Conservation (phyloP, 225 moss, liverwort and hornwort genomes). For the Sphagnum contortum region DNA sequence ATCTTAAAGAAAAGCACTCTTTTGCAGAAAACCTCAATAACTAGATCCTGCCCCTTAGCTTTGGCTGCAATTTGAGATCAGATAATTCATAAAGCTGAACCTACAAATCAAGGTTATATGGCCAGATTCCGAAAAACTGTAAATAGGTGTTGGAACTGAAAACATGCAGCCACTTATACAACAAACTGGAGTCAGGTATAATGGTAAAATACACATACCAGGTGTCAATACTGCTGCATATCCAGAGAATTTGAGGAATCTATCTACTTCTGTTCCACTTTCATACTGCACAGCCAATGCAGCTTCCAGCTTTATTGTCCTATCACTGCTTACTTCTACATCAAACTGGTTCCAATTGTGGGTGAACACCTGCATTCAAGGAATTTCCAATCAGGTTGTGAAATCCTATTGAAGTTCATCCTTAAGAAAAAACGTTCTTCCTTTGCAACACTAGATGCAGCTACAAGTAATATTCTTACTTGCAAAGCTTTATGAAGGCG, state of each 20-base stretch:
- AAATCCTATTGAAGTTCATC: no score
- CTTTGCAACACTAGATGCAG: no score
- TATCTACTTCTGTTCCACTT: slow-evolving; percentile 39
- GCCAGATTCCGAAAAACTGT: no score
- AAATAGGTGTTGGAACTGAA: no score
- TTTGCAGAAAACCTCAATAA: neutral
- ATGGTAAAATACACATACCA: slow-evolving; percentile 19
- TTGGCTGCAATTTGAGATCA: no score
- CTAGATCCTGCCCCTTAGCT: no score
- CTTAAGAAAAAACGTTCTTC: no score
- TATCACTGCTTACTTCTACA: slow-evolving; percentile 20
- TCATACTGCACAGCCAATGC: slow-evolving; percentile 36
- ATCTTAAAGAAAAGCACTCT: neutral
- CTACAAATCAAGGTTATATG: no score
- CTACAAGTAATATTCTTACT: slow-evolving; percentile 17
- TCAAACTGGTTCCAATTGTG: slow-evolving; percentile 15
- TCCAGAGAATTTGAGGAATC: slow-evolving; percentile 28
- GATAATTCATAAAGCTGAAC: no score
- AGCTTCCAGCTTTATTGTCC: slow-evolving; percentile 24
- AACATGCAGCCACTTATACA: no score
- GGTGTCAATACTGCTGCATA: slow-evolving; percentile 56
- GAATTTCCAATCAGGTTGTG: neutral
- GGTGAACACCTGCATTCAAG: slow-evolving; percentile 23
- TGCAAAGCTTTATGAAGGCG: slow-evolving; percentile 54
- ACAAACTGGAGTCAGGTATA: no score